A percentile compares a stretch with the other conserved stretches of the same genome.
Evolutionary conservation across 805 yeast species (phyloP).

Genomic region (Metschnikowia cubensis): DNA sequence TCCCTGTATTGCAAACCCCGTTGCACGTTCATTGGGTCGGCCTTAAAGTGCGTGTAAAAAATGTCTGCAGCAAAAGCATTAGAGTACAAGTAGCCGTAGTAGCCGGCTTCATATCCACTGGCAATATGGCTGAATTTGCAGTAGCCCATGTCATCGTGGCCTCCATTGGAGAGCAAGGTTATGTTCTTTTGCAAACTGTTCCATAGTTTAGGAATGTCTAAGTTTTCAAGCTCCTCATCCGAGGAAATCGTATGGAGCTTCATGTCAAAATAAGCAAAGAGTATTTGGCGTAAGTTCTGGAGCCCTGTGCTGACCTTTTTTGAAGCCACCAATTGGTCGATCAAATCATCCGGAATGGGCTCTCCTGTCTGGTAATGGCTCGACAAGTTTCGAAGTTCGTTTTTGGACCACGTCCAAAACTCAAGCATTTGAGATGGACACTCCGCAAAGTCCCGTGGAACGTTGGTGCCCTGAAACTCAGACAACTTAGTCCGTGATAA

Average conservation of each 20-base stretch:
- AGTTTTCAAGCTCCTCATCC: conserved; percentile 38
- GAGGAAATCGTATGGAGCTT: conserved; percentile 51
- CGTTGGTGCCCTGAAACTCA: conserved; percentile 72
- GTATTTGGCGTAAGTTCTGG: conserved; percentile 68
- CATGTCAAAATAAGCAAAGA: conserved; percentile 77
- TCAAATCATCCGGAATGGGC: conserved; percentile 44
- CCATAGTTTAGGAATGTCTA: conserved; percentile 59
- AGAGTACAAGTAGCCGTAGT: conserved; percentile 84
- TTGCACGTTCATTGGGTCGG: conserved; percentile 59
- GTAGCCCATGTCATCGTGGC: conserved; percentile 57
- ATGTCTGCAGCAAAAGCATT: conserved; percentile 84
- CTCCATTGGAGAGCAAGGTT: conserved; percentile 54
- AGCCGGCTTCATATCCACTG: conserved; percentile 83
- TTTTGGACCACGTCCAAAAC: conserved; percentile 79
- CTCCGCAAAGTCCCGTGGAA: conserved; percentile 84
- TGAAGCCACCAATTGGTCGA: conserved; percentile 18
- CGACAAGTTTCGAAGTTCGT: conserved; percentile 55
- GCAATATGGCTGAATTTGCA: conserved; percentile 75
- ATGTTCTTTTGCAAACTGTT: conserved; percentile 61
- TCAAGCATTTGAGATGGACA: conserved; percentile 90
- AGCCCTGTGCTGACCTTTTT: conserved; percentile 64
- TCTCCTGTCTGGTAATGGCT: conserved; percentile 63
- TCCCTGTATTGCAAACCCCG: conserved; percentile 69
- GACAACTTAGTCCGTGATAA: conserved; percentile 62
- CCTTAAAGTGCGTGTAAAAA: conserved; percentile 63